These are phyloP conservation scores for Persicaria tinctoria DNA, from an alignment of 148 eudicot species.

Conservation along the genomic window DNA sequence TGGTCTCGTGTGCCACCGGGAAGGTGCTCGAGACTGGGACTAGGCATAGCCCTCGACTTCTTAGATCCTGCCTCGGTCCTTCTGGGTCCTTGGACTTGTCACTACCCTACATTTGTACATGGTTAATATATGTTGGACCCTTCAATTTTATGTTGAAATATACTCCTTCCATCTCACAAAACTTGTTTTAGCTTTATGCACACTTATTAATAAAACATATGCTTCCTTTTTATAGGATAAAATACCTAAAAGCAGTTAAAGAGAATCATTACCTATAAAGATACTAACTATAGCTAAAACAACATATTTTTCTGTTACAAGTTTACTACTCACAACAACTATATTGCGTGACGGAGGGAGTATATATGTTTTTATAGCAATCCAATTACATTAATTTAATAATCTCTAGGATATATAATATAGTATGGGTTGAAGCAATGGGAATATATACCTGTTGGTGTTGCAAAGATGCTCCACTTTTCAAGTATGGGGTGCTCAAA, in stretches of 20 bases:
- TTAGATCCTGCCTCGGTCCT: constrained; percentile 66
- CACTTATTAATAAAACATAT: too few relatives aligned
- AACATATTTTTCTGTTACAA: too few relatives aligned
- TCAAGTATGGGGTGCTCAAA: constrained; percentile 14
- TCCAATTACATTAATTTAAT: not conserved
- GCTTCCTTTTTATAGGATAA: too few relatives aligned
- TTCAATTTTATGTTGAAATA: not conserved
- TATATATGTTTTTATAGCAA: not conserved
- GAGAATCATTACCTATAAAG: too few relatives aligned
- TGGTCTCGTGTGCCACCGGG: constrained; percentile 75
- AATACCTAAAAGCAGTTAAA: too few relatives aligned
- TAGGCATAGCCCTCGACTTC: constrained; percentile 82
- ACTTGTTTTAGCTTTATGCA: too few relatives aligned
- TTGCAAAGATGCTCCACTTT: constrained; percentile 14
- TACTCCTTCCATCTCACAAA: too few relatives aligned
- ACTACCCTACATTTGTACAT: constrained; percentile 28
- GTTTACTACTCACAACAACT: too few relatives aligned
- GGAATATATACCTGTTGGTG: constrained; percentile 12
- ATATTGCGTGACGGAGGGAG: too few relatives aligned
- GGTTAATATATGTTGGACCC: not conserved
- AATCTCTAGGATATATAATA: not conserved
- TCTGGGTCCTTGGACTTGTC: constrained; percentile 64
- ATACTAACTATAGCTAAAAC: too few relatives aligned
- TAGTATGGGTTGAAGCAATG: not conserved
- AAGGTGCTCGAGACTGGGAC: constrained; percentile 89